Conservation (phyloP, 441 rosid genomes). For the Euphorbia schlechtendalii region DNA sequence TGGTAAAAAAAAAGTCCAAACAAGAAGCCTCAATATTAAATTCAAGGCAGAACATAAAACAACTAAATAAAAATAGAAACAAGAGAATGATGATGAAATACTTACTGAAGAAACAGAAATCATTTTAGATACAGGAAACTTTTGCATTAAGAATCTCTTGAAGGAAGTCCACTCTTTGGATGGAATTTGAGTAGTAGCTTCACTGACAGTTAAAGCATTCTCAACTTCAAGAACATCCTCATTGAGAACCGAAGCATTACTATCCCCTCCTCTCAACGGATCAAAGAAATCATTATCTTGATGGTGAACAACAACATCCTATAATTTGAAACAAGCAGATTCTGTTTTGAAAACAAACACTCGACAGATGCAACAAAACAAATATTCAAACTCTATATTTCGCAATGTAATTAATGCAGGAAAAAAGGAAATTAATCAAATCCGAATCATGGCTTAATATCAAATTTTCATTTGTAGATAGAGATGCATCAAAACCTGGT, state of each 20-base stretch:
- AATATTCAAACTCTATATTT: background rate
- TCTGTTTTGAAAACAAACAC: background rate
- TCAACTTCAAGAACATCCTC: conserved; percentile 27
- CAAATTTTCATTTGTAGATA: background rate
- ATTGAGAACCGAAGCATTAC: conserved; percentile 22
- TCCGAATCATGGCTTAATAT: background rate
- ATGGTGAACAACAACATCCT: conserved; percentile 16
- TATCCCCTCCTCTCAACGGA: conserved; percentile 49
- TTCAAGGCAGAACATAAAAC: background rate
- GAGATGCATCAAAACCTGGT: conserved; percentile 27
- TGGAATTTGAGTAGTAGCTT: conserved; percentile 28
- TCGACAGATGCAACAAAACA: background rate
- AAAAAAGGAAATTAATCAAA: background rate
- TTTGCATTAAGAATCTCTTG: conserved; percentile 78
- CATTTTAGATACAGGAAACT: conserved; percentile 77
- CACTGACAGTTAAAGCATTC: conserved; percentile 22
- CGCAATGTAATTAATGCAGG: background rate
- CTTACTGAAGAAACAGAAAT: conserved; percentile 65
- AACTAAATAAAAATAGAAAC: background rate
- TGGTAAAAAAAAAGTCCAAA: conserved; percentile 24
- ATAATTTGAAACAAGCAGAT: background rate
- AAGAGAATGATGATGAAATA: background rate
- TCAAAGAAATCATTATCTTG: conserved; percentile 53
- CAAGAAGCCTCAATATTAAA: background rate
- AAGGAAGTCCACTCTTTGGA: conserved; percentile 70